These are phyloP conservation scores for Aspergillus japonicus DNA, from an alignment of 2,329 filamentous ascomycete genomes.

Conservation along the genomic window DNA sequence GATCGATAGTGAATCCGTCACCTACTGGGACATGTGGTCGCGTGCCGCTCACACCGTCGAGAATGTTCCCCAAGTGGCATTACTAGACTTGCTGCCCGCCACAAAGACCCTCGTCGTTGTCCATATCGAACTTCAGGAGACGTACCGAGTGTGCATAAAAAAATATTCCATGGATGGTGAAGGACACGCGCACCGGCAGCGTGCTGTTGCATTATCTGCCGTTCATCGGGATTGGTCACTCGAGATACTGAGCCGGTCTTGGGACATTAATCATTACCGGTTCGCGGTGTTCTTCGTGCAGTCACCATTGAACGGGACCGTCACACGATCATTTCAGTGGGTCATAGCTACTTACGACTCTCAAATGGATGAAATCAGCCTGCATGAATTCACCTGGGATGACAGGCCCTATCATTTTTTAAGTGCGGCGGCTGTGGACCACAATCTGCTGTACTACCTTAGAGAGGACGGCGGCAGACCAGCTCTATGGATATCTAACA, in stretches of 20 bases:
- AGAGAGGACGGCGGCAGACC: constrained; percentile 18
- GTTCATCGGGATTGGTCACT: not conserved
- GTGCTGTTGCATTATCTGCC: not conserved
- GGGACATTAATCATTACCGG: constrained; percentile 1
- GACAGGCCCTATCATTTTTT: constrained; percentile 5
- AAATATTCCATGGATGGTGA: constrained; percentile 12
- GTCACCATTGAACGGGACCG: not conserved
- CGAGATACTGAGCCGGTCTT: not conserved
- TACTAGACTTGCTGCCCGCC: constrained; percentile 18
- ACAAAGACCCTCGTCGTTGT: constrained; percentile 20
- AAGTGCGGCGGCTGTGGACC: constrained; percentile 13
- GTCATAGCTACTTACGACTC: constrained; percentile 14
- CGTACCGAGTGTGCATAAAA: constrained; percentile 11
- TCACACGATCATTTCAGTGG: not conserved
- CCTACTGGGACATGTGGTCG: constrained; percentile 25
- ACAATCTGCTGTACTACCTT: constrained; percentile 20
- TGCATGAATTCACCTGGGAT: constrained; percentile 13
- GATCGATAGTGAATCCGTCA: constrained; percentile 10
- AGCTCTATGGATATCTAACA: constrained; percentile 21
- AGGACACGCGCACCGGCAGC: not conserved
- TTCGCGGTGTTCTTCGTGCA: constrained; percentile 13
- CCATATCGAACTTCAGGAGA: constrained; percentile 10
- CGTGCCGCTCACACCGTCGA: constrained; percentile 16
- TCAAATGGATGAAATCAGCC: constrained; percentile 7
- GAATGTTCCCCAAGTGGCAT: constrained; percentile 7